These are phyloP conservation scores for Cryphonectria japonica DNA, from an alignment of 2,329 filamentous ascomycete species.

Conservation along the genomic window DNA sequence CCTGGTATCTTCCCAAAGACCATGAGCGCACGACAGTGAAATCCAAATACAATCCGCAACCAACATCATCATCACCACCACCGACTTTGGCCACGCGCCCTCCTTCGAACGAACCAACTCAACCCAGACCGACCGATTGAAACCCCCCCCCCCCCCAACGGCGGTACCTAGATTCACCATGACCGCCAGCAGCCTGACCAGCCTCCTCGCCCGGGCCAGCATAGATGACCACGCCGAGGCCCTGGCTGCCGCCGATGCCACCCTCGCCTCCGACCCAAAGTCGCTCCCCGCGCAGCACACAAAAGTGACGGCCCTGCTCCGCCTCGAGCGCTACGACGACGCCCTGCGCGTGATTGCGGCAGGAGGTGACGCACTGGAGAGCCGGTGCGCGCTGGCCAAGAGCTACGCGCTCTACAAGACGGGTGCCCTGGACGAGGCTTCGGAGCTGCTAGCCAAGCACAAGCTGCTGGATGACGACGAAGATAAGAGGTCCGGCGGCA, in stretches of 20 bases:
- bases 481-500: slow-evolving; percentile 1
- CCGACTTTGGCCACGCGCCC: neutral
- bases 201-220: slow-evolving; percentile 57
- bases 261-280: slow-evolving; percentile 62
- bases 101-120: neutral
- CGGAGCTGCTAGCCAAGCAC: slow-evolving; percentile 43
- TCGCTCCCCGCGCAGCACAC: slow-evolving; percentile 64
- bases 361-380: slow-evolving; percentile 63
- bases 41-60: neutral
- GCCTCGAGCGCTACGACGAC: slow-evolving; percentile 82
- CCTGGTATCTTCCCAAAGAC: neutral
- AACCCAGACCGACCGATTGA: neutral
- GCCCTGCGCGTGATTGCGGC: slow-evolving; percentile 70
- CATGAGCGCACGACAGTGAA: slow-evolving; percentile 17
- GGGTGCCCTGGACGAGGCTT: slow-evolving; percentile 69
- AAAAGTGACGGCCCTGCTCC: slow-evolving; percentile 74
- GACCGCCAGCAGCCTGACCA: slow-evolving; percentile 51
- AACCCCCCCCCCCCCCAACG: neutral
- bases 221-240: slow-evolving; percentile 76
- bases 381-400: slow-evolving; percentile 68
- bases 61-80: neutral
- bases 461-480: neutral
- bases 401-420: slow-evolving; percentile 85
- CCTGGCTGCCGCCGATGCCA: slow-evolving; percentile 65
- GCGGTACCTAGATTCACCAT: slow-evolving; percentile 19